Conservation (phyloP, 2,329 filamentous ascomycete genomes). For the Didymellaceae sp. region DNA sequence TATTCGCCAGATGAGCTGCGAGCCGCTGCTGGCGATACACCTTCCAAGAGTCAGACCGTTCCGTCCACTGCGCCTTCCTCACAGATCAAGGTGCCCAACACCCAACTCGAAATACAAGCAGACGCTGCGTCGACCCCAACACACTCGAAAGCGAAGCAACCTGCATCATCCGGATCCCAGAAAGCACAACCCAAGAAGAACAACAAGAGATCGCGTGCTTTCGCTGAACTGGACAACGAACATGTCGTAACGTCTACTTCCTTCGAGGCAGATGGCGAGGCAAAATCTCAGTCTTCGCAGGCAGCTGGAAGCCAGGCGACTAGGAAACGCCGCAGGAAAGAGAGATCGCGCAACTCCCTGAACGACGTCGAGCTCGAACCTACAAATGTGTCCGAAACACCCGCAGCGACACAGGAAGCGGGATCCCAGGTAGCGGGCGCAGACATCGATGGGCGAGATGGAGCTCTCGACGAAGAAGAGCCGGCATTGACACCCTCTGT, state of each 20-base stretch:
- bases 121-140: constrained; percentile 4
- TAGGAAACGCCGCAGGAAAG: background rate
- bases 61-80: background rate
- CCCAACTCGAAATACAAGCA: constrained; percentile 7
- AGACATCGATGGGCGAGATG: background rate
- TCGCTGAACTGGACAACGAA: background rate
- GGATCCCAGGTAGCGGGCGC: background rate
- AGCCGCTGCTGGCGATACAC: background rate
- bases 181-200: background rate
- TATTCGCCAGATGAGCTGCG: background rate
- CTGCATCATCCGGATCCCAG: constrained; percentile 1
- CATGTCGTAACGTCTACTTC: constrained; percentile 1
- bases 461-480: background rate
- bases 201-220: background rate
- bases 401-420: background rate
- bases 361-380: background rate
- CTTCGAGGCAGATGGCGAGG: background rate
- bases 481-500: constrained; percentile 1
- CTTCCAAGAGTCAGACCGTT: background rate
- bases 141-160: constrained; percentile 7
- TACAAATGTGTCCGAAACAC: background rate
- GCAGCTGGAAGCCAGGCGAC: background rate
- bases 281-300: background rate
- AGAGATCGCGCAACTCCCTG: background rate
- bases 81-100: constrained; percentile 23